Base-by-base conservation (phyloP, 202 grass and related monocot genomes). In the Elaeis oleifera region DNA sequence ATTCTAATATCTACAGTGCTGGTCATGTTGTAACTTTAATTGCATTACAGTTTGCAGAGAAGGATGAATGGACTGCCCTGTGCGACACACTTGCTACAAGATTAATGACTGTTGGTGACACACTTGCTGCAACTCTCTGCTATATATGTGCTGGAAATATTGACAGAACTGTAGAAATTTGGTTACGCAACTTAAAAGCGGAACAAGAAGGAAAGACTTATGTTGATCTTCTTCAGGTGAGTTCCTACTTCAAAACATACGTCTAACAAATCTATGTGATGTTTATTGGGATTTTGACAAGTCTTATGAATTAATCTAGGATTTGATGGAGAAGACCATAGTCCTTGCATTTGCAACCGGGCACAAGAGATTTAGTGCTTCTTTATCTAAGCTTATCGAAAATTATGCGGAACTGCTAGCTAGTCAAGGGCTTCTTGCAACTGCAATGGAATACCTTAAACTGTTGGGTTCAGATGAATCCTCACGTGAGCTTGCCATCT, bases 291-390 rank as follows among this genome's bases (percentile, higher is more conserved):
- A 31, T 31, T 6, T 31, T 31, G 28, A 31, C 28, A 77, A 36
- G 23, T 31, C 21, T 53, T 5, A 9, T 51, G 5, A 31, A 31
- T 54, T 67, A 4, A 22, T n/a, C 73, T 80, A 94, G 94, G 94
- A 99, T 86, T 89, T 99, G 76, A 99, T 99, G 88, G 94, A 99
- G 64, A 99, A 99, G 85, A 99, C 88, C 13, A 89, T 99, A 29
- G 86, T 87, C 61, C 78, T 99, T 4, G 82, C 85, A 49, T 77
- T 99, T 76, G 94, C 80, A 25, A 92, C 94, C n/a, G 94, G 85
- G 14, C 85, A 89, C 78, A 99, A 94, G 56, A 85, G 77, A 54
- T 89, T 99, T 64, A 92, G 85, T 3, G 23, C 88, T 11, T 89
- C 82, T 8, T 82, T 99, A 8, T 87, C 88, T 77, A 99, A 99